phyloP scores from a whole-genome alignment of 306 rosid species.

The Dalbergia cultrata region DNA sequence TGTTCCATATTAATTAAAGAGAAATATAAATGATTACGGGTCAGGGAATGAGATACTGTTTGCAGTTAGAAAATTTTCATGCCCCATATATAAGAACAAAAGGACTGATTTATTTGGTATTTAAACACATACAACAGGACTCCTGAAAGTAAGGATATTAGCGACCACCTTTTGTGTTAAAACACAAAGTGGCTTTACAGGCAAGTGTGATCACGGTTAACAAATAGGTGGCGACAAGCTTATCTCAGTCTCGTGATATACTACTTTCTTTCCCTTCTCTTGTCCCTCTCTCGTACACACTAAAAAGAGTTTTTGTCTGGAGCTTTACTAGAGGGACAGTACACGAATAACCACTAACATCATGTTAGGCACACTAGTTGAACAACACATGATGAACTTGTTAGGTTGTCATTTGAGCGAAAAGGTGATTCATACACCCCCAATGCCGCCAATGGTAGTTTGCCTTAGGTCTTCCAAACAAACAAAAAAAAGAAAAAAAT shows the following conservation, averaged over 20 bases:
- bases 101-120: too few species aligned
- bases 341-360: slow-evolving; percentile 10
- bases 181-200: not conserved
- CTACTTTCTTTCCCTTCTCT: not conserved
- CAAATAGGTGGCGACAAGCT: not conserved
- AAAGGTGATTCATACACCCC: not conserved
- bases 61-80: too few species aligned
- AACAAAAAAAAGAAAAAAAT: too few species aligned
- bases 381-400: slow-evolving; percentile 1
- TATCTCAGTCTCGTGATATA: slow-evolving; percentile 11
- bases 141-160: not conserved
- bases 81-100: too few species aligned
- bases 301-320: slow-evolving; percentile 25
- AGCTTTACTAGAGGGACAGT: not conserved
- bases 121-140: too few species aligned
- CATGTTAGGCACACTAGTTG: not conserved
- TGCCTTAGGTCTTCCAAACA: slow-evolving; percentile 16
- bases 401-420: slow-evolving; percentile 5
- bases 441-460: not conserved
- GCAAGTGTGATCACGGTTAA: slow-evolving; percentile 3
- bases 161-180: not conserved
- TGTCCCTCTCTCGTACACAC: slow-evolving; percentile 4
- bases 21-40: too few species aligned
- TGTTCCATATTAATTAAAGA: too few species aligned
- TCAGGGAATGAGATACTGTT: too few species aligned